These are phyloP conservation scores for Cunninghamia lanceolata DNA, from an alignment of 75 land plant genomes.

Conservation along the genomic window DNA sequence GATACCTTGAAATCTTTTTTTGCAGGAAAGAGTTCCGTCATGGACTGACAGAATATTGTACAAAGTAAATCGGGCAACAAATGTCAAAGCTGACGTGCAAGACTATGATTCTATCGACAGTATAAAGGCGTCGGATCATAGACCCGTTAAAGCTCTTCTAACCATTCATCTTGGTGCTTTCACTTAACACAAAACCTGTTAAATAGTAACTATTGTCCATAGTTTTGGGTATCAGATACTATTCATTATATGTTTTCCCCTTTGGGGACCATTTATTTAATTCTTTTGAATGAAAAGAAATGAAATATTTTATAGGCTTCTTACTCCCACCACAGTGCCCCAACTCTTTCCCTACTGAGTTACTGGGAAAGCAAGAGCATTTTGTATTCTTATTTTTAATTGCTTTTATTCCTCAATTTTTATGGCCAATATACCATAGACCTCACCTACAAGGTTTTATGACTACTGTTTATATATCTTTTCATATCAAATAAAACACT, in stretches of 20 bases:
- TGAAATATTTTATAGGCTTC: background rate
- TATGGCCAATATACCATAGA: too few species aligned
- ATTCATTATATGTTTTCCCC: background rate
- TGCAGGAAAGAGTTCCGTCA: conserved; percentile 75
- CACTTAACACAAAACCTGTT: background rate
- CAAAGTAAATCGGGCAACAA: conserved; percentile 40
- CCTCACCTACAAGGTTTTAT: too few species aligned
- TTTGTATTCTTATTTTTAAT: too few species aligned
- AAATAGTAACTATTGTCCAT: background rate
- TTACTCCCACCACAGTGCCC: too few species aligned
- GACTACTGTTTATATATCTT: too few species aligned
- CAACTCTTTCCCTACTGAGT: too few species aligned
- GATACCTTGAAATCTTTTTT: background rate
- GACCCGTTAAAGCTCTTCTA: conserved; percentile 78
- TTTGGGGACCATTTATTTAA: background rate
- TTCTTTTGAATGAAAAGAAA: background rate
- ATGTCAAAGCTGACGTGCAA: conserved; percentile 35
- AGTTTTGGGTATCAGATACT: background rate
- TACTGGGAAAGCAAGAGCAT: too few species aligned
- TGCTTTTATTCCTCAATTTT: too few species aligned
- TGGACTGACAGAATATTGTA: conserved; percentile 88
- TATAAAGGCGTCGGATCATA: conserved; percentile 67
- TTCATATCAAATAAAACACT: too few species aligned
- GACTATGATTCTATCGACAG: conserved; percentile 69
- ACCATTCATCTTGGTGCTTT: background rate